These are phyloP conservation scores for Epichloe aotearoae DNA, from an alignment of 2,329 filamentous ascomycete genomes.

Conservation along the genomic window DNA sequence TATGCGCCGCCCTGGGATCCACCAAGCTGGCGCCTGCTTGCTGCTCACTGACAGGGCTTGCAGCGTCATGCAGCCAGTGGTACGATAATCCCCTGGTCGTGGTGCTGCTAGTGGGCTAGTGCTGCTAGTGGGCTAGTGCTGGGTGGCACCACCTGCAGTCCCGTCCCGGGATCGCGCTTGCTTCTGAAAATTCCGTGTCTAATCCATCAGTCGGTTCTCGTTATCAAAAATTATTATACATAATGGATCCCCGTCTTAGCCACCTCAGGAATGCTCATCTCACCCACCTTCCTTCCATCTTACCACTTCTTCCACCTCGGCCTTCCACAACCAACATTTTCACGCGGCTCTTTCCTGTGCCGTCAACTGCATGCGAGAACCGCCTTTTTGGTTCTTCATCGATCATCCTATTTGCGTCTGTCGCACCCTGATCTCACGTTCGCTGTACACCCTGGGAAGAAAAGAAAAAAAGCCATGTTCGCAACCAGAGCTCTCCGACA, in stretches of 20 bases:
- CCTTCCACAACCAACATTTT: neutral
- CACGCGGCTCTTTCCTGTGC: neutral
- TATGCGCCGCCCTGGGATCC: neutral
- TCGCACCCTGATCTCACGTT: neutral
- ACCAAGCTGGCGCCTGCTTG: neutral
- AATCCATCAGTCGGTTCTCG: neutral
- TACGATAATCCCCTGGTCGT: neutral
- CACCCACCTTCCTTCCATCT: neutral
- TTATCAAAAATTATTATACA: slow-evolving; percentile 5
- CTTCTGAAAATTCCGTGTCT: slow-evolving; percentile 1
- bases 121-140: neutral
- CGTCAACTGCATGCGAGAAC: neutral
- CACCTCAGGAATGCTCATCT: neutral
- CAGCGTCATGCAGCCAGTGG: neutral
- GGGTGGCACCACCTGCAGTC: neutral
- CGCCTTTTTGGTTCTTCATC: neutral
- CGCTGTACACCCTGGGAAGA: neutral
- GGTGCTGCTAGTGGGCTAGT: neutral
- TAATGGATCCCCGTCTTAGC: neutral
- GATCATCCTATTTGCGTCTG: neutral
- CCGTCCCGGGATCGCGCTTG: neutral
- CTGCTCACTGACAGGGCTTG: neutral
- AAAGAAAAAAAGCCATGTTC: slow-evolving; percentile 29
- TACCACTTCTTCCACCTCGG: neutral
- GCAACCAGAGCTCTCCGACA: slow-evolving; percentile 43